Base-by-base conservation (phyloP, 2,329 filamentous ascomycete genomes). In the Lojkania enalia region DNA sequence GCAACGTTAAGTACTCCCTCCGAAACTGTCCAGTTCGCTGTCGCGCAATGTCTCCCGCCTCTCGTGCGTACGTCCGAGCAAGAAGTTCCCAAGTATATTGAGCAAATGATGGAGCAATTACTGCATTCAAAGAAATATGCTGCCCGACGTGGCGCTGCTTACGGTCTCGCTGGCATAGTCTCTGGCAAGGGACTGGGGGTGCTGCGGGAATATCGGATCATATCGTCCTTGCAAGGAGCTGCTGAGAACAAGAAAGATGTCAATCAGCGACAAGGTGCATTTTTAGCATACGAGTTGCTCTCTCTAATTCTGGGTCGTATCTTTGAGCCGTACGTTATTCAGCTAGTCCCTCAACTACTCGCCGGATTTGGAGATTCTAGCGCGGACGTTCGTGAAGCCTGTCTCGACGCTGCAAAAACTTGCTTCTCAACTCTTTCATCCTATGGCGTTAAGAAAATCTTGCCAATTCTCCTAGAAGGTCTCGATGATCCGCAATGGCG, bases 401-500 rank as follows among this genome's bases (percentile, higher is more conserved):
- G 92, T 71, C 77, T 97, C 30, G 91, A 95, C 52, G 89, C 94
- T 25, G 87, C 94, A 38, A 97, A 96, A 74, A 87, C 90, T 9
- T 96, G 90, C 69, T 99, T 99, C 71, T 86, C 89, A 4, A 91
- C 85, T 57, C 74, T 99, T 44, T 97, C 90, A 71, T 97, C 94
- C 0, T 99, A 88, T 60, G 94, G 94, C 69, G 95, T 99, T 47
- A 95, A 96, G 73, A 82, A 94, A 64, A 91, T 99, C 52, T 77
- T 99, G 54, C 94, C 94, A 3, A 96, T 88, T 11, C 80, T 99
- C 5, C 80, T 99, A 2, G 85, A 94, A 54, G 94, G 95, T 46
- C 82, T 99, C 7, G 91, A 97, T 53, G 94, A 99, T 54, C 84
- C 88, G 41, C 92, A 97, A 69, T 99, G 94, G 94, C 87, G 94